Base-by-base conservation (phyloP, 2,329 filamentous ascomycete genomes). In the Saccharata proteae region DNA sequence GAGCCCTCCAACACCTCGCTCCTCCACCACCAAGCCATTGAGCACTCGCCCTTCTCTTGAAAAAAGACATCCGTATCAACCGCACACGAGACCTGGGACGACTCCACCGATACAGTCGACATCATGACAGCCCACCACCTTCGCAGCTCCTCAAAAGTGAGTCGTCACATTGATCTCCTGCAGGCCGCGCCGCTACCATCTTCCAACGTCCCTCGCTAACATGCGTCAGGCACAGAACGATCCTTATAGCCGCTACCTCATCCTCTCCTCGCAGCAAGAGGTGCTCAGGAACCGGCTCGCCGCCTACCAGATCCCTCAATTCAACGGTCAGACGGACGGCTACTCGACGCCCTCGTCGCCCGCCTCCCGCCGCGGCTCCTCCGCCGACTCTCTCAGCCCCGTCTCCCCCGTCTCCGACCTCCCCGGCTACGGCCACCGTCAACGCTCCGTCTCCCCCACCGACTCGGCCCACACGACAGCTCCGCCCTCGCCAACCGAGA, bases 241-340 rank as follows among this genome's bases (percentile, higher is more conserved):
- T 35, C 45, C 49, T 3, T 50, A 58, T 42, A 49, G 56, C 37
- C 52, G 49, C 34, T 60, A 59, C 42, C 49, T 59, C 37, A 41
- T 52, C 8, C 47, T 61, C 11, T 50, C 52, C 26, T 54, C 52
- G 14, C 55, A 61, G 30, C 55, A 60, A 39, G 55, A 57, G 36
- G 47, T 45, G 25, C 39, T 61, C 21, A 55, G 52, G 30, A 51
- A 54, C 22, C 49, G 55, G 16, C 43, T 61, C 15, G 58, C 55
- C 8, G 42, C 58, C 38, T n/a, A n/a, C 8, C 41, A 51, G 23
- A 38, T 55, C 31, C 46, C 55, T 26, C 43, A 50, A 34, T 43
- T 54, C 5, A 46, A n/a, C n/a, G n/a, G n/a, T n/a, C n/a, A 53
- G 39, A 45, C 49, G 10, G 41, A 43, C 24, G 42, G 45, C 26